Percentiles rank a stretch among this genome's conserved stretches.
These are phyloP conservation scores for Clavispora phyllophila DNA, from an alignment of 805 yeast genomes.

Conservation along the genomic window DNA sequence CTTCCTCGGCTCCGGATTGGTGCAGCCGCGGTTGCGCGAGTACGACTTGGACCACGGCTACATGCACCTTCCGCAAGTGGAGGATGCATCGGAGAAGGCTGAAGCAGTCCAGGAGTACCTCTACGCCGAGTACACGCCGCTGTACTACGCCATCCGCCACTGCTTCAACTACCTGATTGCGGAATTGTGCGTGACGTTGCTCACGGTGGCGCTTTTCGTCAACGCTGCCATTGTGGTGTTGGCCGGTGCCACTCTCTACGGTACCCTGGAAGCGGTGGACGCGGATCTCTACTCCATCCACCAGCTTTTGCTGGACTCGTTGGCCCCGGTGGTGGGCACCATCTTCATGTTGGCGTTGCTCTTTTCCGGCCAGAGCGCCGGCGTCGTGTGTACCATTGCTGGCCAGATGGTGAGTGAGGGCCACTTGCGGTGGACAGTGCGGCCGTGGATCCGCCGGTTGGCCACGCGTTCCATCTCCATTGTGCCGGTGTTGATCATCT, in stretches of 20 bases:
- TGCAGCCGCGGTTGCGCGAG: conserved; percentile 44
- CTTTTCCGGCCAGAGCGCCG: conserved; percentile 86
- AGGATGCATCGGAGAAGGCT: background rate
- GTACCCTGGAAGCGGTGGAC: conserved; percentile 56
- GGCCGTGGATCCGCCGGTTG: conserved; percentile 77
- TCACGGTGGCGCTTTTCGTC: conserved; percentile 80
- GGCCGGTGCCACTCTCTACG: conserved; percentile 72
- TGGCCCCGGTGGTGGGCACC: conserved; percentile 78
- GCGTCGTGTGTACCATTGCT: conserved; percentile 87
- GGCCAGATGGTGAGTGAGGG: conserved; percentile 94
- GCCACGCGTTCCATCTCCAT: conserved; percentile 75
- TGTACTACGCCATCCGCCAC: conserved; percentile 64
- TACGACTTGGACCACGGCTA: conserved; percentile 36
- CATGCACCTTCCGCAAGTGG: conserved; percentile 15
- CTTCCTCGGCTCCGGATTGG: conserved; percentile 45
- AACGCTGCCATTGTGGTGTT: conserved; percentile 80
- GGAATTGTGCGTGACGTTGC: conserved; percentile 66
- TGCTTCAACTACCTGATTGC: conserved; percentile 66
- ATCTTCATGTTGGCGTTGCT: conserved; percentile 80
- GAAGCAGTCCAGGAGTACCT: conserved; percentile 25
- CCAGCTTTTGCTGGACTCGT: conserved; percentile 49
- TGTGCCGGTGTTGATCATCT: conserved; percentile 73
- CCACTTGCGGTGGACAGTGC: conserved; percentile 72
- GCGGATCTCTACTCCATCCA: conserved; percentile 84
- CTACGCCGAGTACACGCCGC: conserved; percentile 56